phyloP scores from a whole-genome alignment of 2,329 filamentous ascomycete species.

The Emmonsia crescens region DNA sequence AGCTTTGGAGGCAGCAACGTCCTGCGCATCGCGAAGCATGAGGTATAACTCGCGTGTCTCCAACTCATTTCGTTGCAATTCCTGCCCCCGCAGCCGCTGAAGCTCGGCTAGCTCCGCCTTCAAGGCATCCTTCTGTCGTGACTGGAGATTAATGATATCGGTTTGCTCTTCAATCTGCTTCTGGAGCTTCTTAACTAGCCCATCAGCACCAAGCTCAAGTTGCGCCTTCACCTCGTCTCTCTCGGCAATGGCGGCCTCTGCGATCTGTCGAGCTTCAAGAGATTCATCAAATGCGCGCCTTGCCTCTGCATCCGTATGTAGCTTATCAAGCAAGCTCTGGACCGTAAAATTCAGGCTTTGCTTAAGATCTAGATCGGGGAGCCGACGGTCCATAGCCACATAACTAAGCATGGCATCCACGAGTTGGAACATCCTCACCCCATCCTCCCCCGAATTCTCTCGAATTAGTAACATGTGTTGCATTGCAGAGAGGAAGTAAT shows the following conservation, averaged over 20 bases:
- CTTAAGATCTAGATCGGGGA: slow-evolving; percentile 96
- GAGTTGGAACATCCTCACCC: slow-evolving; percentile 89
- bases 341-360: slow-evolving; percentile 97
- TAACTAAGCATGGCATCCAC: slow-evolving; percentile 99
- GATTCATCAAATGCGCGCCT: slow-evolving; percentile 86
- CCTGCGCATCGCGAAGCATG: slow-evolving; percentile 95
- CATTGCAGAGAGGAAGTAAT: slow-evolving; percentile 91
- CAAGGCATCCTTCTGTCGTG: slow-evolving; percentile 72
- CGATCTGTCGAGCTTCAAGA: slow-evolving; percentile 79
- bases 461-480: slow-evolving; percentile 90
- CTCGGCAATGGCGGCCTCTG: slow-evolving; percentile 91
- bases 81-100: slow-evolving; percentile 75
- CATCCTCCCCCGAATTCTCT: slow-evolving; percentile 84
- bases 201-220: slow-evolving; percentile 84
- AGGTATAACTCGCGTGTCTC: slow-evolving; percentile 95
- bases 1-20: slow-evolving; percentile 85
- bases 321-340: slow-evolving; percentile 84
- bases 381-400: slow-evolving; percentile 90
- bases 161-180: slow-evolving; percentile 89
- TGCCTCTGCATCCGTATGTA: slow-evolving; percentile 93
- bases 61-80: slow-evolving; percentile 86
- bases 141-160: slow-evolving; percentile 79
- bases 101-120: slow-evolving; percentile 83
- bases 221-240: slow-evolving; percentile 87
- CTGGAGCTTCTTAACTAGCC: slow-evolving; percentile 83